These are phyloP conservation scores for Venturia pyrina DNA, from an alignment of 2,329 filamentous ascomycete genomes.

Conservation along the genomic window DNA sequence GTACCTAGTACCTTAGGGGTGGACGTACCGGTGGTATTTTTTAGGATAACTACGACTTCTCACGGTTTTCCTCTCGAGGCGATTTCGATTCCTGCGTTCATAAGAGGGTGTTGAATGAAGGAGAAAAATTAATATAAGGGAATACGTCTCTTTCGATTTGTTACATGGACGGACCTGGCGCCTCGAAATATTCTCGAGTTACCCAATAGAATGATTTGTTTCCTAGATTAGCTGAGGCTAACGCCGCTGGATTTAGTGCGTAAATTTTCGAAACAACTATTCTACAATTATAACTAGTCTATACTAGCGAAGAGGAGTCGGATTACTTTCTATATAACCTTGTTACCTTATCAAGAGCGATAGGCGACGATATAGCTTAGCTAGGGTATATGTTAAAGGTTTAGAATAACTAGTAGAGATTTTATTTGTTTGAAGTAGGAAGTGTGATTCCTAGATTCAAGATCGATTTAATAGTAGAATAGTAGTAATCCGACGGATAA, in stretches of 20 bases:
- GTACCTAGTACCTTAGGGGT: background rate
- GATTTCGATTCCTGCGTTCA: background rate
- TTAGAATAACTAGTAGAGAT: background rate
- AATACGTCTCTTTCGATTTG: conserved; percentile 6
- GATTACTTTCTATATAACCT: background rate
- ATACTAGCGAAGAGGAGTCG: background rate
- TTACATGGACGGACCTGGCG: conserved; percentile 15
- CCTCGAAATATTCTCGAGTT: conserved; percentile 13
- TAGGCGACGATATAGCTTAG: background rate
- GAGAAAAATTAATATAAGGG: background rate
- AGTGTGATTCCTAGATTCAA: background rate
- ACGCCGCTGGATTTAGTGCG: conserved; percentile 15
- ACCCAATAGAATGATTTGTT: conserved; percentile 10
- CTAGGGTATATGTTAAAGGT: background rate
- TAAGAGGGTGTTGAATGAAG: background rate
- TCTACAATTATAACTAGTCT: background rate
- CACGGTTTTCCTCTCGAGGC: background rate
- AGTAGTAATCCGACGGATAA: background rate
- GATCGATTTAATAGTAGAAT: background rate
- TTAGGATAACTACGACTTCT: background rate
- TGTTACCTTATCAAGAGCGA: background rate
- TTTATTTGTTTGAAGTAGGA: background rate
- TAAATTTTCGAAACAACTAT: conserved; percentile 10
- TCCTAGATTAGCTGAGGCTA: conserved; percentile 15
- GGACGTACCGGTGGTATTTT: background rate